A percentile compares a stretch with the other conserved stretches of the same genome.
Conservation (phyloP, 2,329 filamentous ascomycete species). For the Microdochium trichocladiopsis region DNA sequence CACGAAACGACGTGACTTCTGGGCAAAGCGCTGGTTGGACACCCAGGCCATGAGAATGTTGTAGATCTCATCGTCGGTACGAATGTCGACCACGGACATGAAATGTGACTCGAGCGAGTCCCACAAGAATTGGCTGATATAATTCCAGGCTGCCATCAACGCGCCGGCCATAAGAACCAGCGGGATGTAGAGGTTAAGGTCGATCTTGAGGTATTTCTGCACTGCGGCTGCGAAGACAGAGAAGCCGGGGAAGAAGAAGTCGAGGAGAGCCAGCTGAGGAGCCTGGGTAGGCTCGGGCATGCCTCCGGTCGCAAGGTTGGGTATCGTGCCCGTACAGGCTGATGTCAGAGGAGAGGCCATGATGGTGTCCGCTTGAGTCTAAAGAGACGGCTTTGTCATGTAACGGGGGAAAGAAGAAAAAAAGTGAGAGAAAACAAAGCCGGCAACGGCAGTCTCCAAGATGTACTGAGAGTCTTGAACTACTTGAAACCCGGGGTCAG, state of each 20-base stretch:
- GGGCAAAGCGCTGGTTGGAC: constrained; percentile 52
- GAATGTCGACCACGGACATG: constrained; percentile 60
- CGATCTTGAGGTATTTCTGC: constrained; percentile 50
- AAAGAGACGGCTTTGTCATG: not conserved
- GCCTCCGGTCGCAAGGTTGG: not conserved
- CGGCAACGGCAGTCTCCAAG: not conserved
- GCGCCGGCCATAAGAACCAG: constrained; percentile 42
- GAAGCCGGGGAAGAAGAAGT: constrained; percentile 61
- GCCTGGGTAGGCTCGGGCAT: constrained; percentile 5
- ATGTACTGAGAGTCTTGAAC: not conserved
- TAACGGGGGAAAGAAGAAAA: not conserved
- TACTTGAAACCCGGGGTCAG: too few relatives aligned
- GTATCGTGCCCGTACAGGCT: not conserved
- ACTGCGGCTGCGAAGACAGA: constrained; percentile 46
- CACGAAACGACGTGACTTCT: constrained; percentile 52
- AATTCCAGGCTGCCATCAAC: constrained; percentile 43
- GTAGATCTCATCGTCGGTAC: constrained; percentile 65
- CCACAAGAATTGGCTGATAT: constrained; percentile 41
- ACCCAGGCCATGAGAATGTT: constrained; percentile 68
- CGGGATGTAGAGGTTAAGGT: constrained; percentile 57
- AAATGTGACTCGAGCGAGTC: constrained; percentile 43
- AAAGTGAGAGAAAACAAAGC: not conserved
- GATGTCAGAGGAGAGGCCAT: not conserved
- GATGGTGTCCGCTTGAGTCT: not conserved
- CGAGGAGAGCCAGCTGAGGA: constrained; percentile 42